Evolutionary conservation across 179 eudicot genomes (phyloP), one percentile per base, ranked within the genome.

Genomic region (Amaranthus tricolor): DNA sequence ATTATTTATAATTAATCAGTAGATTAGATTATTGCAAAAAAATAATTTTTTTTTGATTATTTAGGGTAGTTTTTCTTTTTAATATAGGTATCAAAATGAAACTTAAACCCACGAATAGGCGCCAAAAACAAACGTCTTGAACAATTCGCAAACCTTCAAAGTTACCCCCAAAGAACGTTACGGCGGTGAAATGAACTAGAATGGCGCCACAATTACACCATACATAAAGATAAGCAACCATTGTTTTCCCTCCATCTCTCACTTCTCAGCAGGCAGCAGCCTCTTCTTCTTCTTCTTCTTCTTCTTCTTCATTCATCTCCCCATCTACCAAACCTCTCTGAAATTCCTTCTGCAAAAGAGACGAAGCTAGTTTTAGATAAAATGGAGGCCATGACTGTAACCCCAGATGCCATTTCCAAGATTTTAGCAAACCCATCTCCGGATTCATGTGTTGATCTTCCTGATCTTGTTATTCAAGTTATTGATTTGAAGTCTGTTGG

Each of bases 341-440:
- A 4, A 31, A 31, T 31, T 31, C n/a, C 15, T 8, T 53, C 16
- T 53, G 17, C 48, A 5, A 60, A 43, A 7, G 9, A 58, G 13
- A 21, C 40, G 3, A 31, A 31, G 40, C 3, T 31, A 31, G 40
- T 31, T 31, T 31, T 31, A 0, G 12, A 66, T 71, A 67, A 56
- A 65, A 75, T 75, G 84, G 91, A 87, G 93, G 82, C 80, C 66
- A 78, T 80, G 68, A 76, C 76, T 10, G 86, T 87, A 16, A 93
- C 82, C 58, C 84, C 83, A 71, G 86, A 89, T 76, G 99, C 95
- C 9, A 74, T 95, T 0, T 86, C 90, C 1, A 78, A 71, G 62
- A 88, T 94, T 7, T 50, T 81, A 16, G 85, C 89, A 3, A 94
- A 90, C 83, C 98, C 97, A 17, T 84, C 87, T 66, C 94, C 97